Base-by-base conservation (phyloP, 1,139 yeast genomes). In the Hyphopichia burtonii region DNA sequence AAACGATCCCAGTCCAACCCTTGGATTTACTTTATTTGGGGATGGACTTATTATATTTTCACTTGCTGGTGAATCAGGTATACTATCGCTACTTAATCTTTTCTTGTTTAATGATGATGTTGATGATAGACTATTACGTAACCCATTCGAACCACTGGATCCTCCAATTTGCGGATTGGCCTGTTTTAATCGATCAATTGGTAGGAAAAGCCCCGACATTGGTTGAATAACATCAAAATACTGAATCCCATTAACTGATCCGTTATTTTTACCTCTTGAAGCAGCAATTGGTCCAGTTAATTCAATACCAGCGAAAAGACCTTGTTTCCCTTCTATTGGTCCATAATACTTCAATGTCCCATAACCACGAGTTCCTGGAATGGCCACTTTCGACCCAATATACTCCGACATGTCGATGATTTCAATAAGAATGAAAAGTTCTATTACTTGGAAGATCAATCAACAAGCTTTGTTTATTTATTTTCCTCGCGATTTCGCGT, bases 261-360 rank as follows among this genome's bases (percentile, higher is more conserved):
- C 78, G 25, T 66, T 66, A 51, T 73, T 73, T 50, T 72, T 73
- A 14, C 78, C 78, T 51, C 77, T 54, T 3, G 70, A 50, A 10
- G 65, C 67, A 17, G 84, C 83, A 20, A 66, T 58, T 4, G 85
- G 79, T 2, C 88, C 91, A 10, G 76, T 55, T 37, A 93, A 68
- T 58, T 93, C 97, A 4, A 93, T 76, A 1, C 99, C 99, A 4
- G 91, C 96, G 66, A 84, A 93, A n/a, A 73, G 68, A 0, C 96
- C 96, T 20, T 51, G 49, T 54, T 87, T 89, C 23, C 85, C 86
- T 27, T 81, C 77, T 18, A 93, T 88, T 1, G 78, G 68, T 1
- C 98, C 98, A 20, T 82, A 71, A 60, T 79, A 93, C 49, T 82
- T 72, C 40, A 93, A 68, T 14, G 82, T 71, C 1, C 94, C 97